Base-by-base conservation (phyloP, 2,329 filamentous ascomycete species). In the Aspergillus ochraceoroseus region DNA sequence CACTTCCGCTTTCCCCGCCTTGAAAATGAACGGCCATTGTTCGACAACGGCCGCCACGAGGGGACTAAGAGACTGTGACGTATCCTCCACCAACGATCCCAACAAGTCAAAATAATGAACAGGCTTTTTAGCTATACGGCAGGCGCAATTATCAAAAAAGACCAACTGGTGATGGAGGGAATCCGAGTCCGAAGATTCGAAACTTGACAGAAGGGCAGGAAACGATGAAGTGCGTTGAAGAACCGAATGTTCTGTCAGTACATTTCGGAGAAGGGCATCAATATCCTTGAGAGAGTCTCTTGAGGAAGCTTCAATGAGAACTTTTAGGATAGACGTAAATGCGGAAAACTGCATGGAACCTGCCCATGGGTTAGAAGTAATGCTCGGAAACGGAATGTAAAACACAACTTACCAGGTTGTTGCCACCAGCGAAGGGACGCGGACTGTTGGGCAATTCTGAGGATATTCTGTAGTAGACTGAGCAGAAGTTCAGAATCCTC, bases 351-450 rank as follows among this genome's bases (percentile, higher is more conserved):
- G 63, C 50, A 73, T 62, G 8, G 62, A 59, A 8, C 61, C 59
- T 44, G 38, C 11, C 40, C 3, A 17, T 13, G 31, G 7, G 32
- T 54, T 37, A 50, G 36, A 23, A 17, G 15, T n/a, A 22, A 11
- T 3, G 8, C 8, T 15, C 28, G 1, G 5, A 19, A 32, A 17
- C 9, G 8, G 7, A 3, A 20, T 3, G 7, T 9, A n/a, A 25
- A 30, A 44, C 37, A 18, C 18, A 42, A 47, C 63, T 52, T 59
- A 67, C 73, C 76, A 46, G 75, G 71, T 56, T 85, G 89, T 47
- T 84, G 76, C 70, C 92, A 95, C 90, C 90, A 96, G 47, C 84
- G 80, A 81, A 95, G 92, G 4, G 82, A 82, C 0, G 85, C 80
- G 2, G 88, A 94, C 53, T 82, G 79, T 47, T 80, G 78, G 3